phyloP scores from a whole-genome alignment of 148 eudicot species.

The Nepenthes mirabilis region DNA sequence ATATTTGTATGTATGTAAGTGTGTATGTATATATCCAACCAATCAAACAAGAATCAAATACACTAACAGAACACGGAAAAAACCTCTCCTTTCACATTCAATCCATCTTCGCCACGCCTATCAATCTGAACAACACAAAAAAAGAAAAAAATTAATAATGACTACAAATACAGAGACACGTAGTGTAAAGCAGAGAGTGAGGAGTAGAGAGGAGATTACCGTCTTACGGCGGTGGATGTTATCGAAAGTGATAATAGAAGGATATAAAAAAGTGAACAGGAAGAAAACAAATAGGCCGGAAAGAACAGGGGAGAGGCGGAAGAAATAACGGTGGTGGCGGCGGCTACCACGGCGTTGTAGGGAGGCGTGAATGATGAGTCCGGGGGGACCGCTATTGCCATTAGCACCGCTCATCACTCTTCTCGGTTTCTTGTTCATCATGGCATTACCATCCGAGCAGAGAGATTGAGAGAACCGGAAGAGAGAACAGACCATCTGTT shows the following conservation, averaged over 20 bases:
- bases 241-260: constrained; percentile 26
- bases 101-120: constrained; percentile 1
- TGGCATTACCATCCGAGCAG: background rate
- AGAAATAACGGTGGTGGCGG: constrained; percentile 18
- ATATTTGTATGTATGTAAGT: no score
- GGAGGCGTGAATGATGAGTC: constrained; percentile 1
- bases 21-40: background rate
- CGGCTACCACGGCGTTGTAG: constrained; percentile 3
- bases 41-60: background rate
- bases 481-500: constrained; percentile 14
- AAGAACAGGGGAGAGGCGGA: constrained; percentile 29
- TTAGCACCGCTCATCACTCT: background rate
- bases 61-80: constrained; percentile 23
- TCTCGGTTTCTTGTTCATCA: constrained; percentile 5
- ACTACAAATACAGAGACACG: background rate
- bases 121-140: constrained; percentile 4
- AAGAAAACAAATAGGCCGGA: constrained; percentile 28
- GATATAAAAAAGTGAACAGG: constrained; percentile 37
- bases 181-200: background rate
- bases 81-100: constrained; percentile 14
- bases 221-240: constrained; percentile 16
- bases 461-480: constrained; percentile 14
- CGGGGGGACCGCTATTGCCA: background rate
- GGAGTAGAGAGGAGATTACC: constrained; percentile 3
- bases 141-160: constrained; percentile 1